phyloP scores from a whole-genome alignment of 495 filamentous ascomycete genomes.

The Penicillium canescens region DNA sequence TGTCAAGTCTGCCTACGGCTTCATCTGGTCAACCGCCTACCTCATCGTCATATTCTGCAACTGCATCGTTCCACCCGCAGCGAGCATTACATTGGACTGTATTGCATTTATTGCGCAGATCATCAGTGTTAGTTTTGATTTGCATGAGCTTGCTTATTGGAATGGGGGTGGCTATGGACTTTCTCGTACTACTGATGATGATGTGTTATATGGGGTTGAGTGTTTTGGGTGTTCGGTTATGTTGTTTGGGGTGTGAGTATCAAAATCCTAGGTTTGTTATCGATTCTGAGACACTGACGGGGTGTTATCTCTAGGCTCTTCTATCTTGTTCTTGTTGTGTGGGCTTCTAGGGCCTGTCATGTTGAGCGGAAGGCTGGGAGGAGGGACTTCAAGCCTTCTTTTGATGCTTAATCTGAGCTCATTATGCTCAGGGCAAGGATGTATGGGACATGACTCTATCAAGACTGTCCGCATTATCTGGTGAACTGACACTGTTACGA shows the following conservation, averaged over 20 bases:
- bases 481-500: no score
- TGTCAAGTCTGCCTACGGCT: slow-evolving; percentile 13
- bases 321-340: slow-evolving; percentile 13
- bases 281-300: background rate
- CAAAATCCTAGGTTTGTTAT: background rate
- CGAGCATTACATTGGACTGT: slow-evolving; percentile 14
- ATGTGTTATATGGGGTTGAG: slow-evolving; percentile 12
- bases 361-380: slow-evolving; percentile 10
- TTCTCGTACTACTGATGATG: background rate
- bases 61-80: slow-evolving; percentile 10
- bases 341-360: slow-evolving; percentile 14
- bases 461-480: no score
- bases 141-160: slow-evolving; percentile 14
- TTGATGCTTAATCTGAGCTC: slow-evolving; percentile 4
- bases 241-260: slow-evolving; percentile 16
- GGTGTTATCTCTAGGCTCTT: slow-evolving; percentile 1
- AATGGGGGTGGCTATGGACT: slow-evolving; percentile 11
- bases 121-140: slow-evolving; percentile 8
- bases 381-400: background rate
- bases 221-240: slow-evolving; percentile 15
- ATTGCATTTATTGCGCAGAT: slow-evolving; percentile 15
- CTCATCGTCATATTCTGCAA: slow-evolving; percentile 17
- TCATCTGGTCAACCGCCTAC: slow-evolving; percentile 13
- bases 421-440: no score
- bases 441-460: no score